Base-by-base conservation (phyloP, 805 yeast species). In the Lipomyces anomalus region DNA sequence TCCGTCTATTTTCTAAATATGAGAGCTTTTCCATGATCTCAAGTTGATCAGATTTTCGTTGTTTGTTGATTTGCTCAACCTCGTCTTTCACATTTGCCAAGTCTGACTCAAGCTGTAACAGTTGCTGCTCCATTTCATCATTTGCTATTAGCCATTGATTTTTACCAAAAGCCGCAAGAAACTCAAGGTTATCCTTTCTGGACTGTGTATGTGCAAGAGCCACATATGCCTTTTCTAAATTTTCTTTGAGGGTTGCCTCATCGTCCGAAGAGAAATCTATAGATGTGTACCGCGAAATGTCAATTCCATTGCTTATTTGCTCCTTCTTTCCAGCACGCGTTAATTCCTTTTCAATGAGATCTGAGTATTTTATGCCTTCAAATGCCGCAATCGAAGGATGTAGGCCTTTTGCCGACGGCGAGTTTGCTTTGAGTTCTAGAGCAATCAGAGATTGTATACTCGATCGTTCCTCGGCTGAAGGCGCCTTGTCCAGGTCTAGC, bases 141-240 rank as follows among this genome's bases (percentile, higher is more conserved):
- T 61, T 61, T 2, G 57, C 57, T 5, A 59, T 52, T 17, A 61
- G 54, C 65, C 65, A 61, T 34, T 61, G 63, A 33, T 61, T 62
- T 39, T 59, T 52, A 11, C 65, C 65, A 35, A 44, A 53, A 30
- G 55, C 52, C 1, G 48, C 45, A 22, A 60, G 35, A 21, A 61
- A 41, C 20, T 54, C 52, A 22, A 61, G 48, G 35, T 61, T 60
- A 33, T 61, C 65, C 36, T 44, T 48, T 9, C 64, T 44, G 6
- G 52, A 47, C 40, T 48, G 41, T 1, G 64, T 53, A 44, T 61
- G 57, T 11, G 45, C 58, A 22, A 61, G 47, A 16, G 62, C 59
- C 7, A 57, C 47, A 21, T 52, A 54, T 9, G 60, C 62, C 17
- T 40, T 42, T 22, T 41, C 36, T 22, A 57, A 20, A 21, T 50